Base-by-base conservation (phyloP, 192 early-diverging fungal species). In the Backusella australiensis region DNA sequence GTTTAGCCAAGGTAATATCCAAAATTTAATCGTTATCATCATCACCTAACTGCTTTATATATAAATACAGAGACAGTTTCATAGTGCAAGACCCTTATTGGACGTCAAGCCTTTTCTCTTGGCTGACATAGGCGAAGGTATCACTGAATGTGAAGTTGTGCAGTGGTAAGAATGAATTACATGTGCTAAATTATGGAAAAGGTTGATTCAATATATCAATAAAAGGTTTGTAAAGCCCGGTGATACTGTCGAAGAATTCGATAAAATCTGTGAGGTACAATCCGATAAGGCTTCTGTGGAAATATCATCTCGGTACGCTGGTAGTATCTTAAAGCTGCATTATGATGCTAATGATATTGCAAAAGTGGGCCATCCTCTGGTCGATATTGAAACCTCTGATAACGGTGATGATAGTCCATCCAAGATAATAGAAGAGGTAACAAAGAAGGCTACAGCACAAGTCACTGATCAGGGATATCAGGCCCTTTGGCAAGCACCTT, bases 201-300 rank as follows among this genome's bases (percentile, higher is more conserved):
- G 6, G 66, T 0, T 49, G 23, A n/a, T 23, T 23, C 4, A 26
- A 42, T 66, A 34, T 52, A 32, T 19, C 6, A 19, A n/a, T 34
- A 6, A 44, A 52, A 95, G 93, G 93, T 97, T 97, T 78, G 95
- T 99, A 38, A 94, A 99, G 86, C 89, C 90, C 6, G 97, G 97
- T 71, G 91, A 96, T 80, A 86, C 81, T 59, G 92, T 99, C 14
- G 87, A 90, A 39, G 94, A 98, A 88, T 99, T 99, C 82, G 90
- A 96, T 78, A 94, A 93, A 81, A 93, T 99, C 39, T 97, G 96
- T 78, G 97, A 99, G 76, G 96, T 99, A 34, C 96, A 98, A 73
- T 96, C 94, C 6, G 97, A 99, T 84, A 99, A 99, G 86, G 97
- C 97, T 19, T 94, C 97, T n/a, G 97, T 97, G 17, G 96, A 99